These are phyloP conservation scores for Hirschioporus abietinus DNA, from an alignment of 768 basidiomycete species.

Conservation along the genomic window DNA sequence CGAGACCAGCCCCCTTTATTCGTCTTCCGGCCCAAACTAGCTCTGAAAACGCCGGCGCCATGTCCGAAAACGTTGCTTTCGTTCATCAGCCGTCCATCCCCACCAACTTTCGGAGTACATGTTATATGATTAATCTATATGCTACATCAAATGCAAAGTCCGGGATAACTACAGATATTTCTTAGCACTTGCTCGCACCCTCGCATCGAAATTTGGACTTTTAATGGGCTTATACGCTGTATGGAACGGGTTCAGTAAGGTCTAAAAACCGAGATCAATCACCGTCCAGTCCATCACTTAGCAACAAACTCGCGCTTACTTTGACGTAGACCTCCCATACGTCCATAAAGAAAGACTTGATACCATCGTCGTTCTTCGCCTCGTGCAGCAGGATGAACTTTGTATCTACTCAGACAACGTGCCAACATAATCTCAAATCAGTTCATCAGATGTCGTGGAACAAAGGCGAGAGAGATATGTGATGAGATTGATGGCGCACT, in stretches of 20 bases:
- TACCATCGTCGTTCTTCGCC: slow-evolving; percentile 95
- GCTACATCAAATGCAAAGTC: neutral
- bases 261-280: slow-evolving; percentile 37
- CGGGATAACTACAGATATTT: slow-evolving; percentile 55
- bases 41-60: neutral
- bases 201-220: slow-evolving; percentile 74
- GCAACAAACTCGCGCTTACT: slow-evolving; percentile 39
- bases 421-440: slow-evolving; percentile 13
- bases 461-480: slow-evolving; percentile 1
- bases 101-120: neutral
- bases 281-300: neutral
- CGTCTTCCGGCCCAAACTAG: slow-evolving; percentile 16
- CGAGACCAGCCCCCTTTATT: slow-evolving; percentile 11
- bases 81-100: slow-evolving; percentile 1
- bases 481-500: slow-evolving; percentile 53
- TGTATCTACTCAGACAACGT: slow-evolving; percentile 55
- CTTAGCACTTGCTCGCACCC: slow-evolving; percentile 82
- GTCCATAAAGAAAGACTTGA: slow-evolving; percentile 86
- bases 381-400: slow-evolving; percentile 95
- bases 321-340: slow-evolving; percentile 98
- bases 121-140: neutral
- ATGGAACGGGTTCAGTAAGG: slow-evolving; percentile 93
- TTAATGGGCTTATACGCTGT: slow-evolving; percentile 81
- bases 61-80: slow-evolving; percentile 1
- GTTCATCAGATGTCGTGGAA: slow-evolving; percentile 15